These are phyloP conservation scores for Gynostemma pentaphyllum DNA, from an alignment of 306 rosid species.

Conservation along the genomic window DNA sequence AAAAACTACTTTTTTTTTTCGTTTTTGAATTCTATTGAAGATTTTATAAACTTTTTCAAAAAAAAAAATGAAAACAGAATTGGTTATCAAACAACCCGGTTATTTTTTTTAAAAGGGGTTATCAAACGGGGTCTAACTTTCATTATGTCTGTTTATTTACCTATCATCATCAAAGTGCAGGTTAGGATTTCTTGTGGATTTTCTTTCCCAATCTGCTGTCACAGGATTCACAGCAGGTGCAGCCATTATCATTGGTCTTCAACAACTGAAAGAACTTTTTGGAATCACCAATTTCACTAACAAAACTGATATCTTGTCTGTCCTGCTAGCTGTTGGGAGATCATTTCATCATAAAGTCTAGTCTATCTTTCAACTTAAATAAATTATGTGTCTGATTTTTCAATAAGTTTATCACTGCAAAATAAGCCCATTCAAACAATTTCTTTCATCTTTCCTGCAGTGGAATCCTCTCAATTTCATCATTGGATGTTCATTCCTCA, in stretches of 20 bases:
- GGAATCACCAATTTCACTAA: conserved; percentile 48
- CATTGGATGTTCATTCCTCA: conserved; percentile 55
- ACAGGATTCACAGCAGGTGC: conserved; percentile 72
- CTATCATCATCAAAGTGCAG: conserved; percentile 11
- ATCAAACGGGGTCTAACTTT: no score
- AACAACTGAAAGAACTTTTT: conserved; percentile 56
- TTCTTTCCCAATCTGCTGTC: conserved; percentile 56
- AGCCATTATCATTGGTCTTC: conserved; percentile 68
- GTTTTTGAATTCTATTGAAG: no score
- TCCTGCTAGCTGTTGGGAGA: conserved; percentile 32
- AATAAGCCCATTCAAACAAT: no score
- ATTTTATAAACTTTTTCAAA: no score
- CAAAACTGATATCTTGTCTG: conserved; percentile 58
- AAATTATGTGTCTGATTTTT: no score
- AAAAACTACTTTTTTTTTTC: no score
- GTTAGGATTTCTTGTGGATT: conserved; percentile 69
- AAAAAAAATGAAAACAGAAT: no score
- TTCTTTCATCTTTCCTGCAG: conserved; percentile 22
- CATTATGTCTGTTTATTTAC: no score
- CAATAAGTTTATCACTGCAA: no score
- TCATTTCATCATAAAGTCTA: conserved; percentile 21
- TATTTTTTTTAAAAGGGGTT: no score
- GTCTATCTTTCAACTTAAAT: no score
- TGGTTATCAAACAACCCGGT: no score
- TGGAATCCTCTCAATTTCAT: conserved; percentile 57